Evolutionary conservation across 352 stramenopile genomes (phyloP).

Genomic region (Phytophthora cajani): DNA sequence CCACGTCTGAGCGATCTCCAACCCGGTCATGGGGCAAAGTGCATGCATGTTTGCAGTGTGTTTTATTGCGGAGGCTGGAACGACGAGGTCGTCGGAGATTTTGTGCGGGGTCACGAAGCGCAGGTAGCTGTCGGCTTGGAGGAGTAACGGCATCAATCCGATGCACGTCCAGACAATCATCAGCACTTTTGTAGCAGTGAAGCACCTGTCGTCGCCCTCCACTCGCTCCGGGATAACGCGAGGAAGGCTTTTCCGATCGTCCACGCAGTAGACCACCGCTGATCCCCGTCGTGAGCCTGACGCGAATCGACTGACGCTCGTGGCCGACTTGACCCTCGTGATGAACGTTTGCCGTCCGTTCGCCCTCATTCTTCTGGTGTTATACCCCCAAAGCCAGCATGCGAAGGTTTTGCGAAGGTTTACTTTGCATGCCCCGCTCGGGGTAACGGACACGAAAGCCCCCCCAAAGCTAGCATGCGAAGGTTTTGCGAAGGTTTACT

Average conservation of each 20-base stretch:
- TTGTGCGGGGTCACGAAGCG: constrained; percentile 18
- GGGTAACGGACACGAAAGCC: background rate
- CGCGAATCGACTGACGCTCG: background rate
- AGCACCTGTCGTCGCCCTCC: background rate
- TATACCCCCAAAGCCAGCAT: background rate
- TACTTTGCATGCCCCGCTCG: background rate
- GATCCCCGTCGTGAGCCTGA: background rate
- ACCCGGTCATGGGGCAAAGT: constrained; percentile 13
- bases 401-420: background rate
- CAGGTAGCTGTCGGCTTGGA: constrained; percentile 19
- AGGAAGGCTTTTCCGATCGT: background rate
- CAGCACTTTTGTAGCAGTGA: constrained; percentile 7
- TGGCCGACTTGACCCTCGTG: background rate
- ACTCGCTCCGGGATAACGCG: background rate
- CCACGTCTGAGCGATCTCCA: constrained; percentile 23
- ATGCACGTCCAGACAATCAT: constrained; percentile 13
- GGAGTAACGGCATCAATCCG: constrained; percentile 11
- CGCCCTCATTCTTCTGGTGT: background rate
- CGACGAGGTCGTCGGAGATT: constrained; percentile 13
- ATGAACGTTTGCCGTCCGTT: background rate
- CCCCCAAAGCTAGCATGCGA: background rate
- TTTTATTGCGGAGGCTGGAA: background rate
- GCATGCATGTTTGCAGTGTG: constrained; percentile 3
- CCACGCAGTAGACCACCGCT: background rate
- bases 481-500: background rate